phyloP scores from a whole-genome alignment of 2,329 filamentous ascomycete species.

The Phialophora tarda region DNA sequence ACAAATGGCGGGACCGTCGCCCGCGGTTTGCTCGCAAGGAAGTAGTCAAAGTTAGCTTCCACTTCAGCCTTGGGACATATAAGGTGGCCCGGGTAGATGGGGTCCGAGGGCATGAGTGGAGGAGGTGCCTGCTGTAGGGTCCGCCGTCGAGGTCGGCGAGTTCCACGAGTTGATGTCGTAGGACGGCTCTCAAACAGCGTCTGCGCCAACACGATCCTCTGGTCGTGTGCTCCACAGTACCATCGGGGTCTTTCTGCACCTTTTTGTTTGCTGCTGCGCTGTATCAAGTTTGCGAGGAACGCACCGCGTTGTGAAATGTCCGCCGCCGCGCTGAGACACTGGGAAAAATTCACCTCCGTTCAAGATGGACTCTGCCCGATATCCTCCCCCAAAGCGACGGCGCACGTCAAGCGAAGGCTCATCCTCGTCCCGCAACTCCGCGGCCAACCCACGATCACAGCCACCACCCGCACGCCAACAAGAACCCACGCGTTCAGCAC shows the following conservation, averaged over 20 bases:
- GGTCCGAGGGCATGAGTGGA: neutral
- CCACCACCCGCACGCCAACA: conserved; percentile 18
- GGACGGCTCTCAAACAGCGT: no score
- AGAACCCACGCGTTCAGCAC: conserved; percentile 23
- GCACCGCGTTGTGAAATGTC: neutral
- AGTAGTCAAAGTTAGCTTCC: neutral
- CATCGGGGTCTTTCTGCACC: neutral
- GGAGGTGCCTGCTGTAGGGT: no score
- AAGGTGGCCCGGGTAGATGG: neutral
- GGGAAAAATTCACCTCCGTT: neutral
- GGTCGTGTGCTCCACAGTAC: neutral
- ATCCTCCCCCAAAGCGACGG: conserved; percentile 32
- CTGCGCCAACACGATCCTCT: no score
- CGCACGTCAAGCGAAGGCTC: conserved; percentile 35
- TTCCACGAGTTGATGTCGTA: no score
- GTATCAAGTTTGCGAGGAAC: neutral
- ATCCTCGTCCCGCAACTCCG: conserved; percentile 27
- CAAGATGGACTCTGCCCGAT: conserved; percentile 27
- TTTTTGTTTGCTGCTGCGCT: neutral
- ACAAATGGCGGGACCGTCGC: neutral
- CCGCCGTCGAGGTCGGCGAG: no score
- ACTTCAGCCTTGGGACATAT: neutral
- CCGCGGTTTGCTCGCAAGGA: neutral
- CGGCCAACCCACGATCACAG: conserved; percentile 13
- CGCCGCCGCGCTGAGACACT: neutral